Evolutionary conservation across 306 rosid genomes (phyloP).

Genomic region (Prunus fruticosa): DNA sequence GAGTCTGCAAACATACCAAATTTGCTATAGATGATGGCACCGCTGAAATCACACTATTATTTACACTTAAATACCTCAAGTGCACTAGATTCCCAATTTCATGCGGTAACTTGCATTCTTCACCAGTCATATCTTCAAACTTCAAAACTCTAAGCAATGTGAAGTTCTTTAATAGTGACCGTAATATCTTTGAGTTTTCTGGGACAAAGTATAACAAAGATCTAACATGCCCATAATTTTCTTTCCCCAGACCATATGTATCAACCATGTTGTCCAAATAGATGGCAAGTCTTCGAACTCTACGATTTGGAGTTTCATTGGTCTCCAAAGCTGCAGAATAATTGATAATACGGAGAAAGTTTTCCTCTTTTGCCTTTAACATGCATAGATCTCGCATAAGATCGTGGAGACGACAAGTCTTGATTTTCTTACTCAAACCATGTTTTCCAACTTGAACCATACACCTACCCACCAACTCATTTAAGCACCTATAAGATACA

Average conservation of each 20-base stretch:
- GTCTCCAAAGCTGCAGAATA: background rate
- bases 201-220: background rate
- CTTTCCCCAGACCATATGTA: background rate
- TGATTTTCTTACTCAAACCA: background rate
- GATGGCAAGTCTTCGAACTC: background rate
- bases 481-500: background rate
- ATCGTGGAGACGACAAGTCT: background rate
- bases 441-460: conserved; percentile 6
- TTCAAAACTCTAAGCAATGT: conserved; percentile 12
- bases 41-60: background rate
- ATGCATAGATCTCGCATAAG: conserved; percentile 9
- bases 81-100: conserved; percentile 11
- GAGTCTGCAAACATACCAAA: background rate
- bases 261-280: background rate
- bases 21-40: conserved; percentile 2
- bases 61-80: background rate
- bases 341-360: background rate
- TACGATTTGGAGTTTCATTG: background rate
- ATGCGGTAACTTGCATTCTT: background rate
- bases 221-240: background rate
- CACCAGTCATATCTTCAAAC: background rate
- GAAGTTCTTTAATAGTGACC: background rate
- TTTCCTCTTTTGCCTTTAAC: background rate
- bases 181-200: background rate
- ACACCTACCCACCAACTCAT: conserved; percentile 2